phyloP scores from a whole-genome alignment of 345 rosid species.

The Citrus cavaleriei region DNA sequence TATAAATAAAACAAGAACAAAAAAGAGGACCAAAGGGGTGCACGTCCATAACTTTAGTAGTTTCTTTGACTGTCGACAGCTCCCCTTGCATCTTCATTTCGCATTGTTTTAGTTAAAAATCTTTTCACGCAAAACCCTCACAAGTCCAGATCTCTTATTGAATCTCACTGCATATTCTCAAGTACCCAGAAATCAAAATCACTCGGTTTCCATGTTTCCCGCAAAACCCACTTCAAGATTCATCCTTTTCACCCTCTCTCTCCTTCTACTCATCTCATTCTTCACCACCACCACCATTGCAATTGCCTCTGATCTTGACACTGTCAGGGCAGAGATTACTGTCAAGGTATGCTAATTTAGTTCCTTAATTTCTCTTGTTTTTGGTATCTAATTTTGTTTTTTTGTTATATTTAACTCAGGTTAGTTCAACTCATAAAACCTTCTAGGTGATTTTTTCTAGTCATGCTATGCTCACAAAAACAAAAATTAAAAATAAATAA shows the following conservation, averaged over 20 bases:
- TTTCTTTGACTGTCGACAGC: neutral
- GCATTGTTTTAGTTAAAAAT: neutral
- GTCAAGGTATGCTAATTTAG: constrained; percentile 43
- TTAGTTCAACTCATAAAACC: too few relatives aligned
- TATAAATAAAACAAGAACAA: neutral
- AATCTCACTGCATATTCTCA: constrained; percentile 11
- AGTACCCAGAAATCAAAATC: neutral
- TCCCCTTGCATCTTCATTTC: neutral
- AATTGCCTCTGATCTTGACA: constrained; percentile 31
- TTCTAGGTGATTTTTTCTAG: too few relatives aligned
- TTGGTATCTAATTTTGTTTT: neutral
- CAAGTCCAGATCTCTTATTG: neutral
- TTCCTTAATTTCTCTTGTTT: neutral
- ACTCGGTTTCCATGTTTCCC: constrained; percentile 19
- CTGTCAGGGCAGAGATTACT: constrained; percentile 49
- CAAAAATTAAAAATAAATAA: too few relatives aligned
- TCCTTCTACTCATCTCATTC: constrained; percentile 36
- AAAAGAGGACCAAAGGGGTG: neutral
- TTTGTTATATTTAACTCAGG: neutral
- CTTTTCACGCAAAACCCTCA: neutral
- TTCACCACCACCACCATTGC: neutral
- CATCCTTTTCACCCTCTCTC: constrained; percentile 33
- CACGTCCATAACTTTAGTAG: neutral
- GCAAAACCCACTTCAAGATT: constrained; percentile 43
- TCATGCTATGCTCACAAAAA: too few relatives aligned